Conservation (phyloP, 164 flowering plant genomes). For the Umbilicus rupestris region DNA sequence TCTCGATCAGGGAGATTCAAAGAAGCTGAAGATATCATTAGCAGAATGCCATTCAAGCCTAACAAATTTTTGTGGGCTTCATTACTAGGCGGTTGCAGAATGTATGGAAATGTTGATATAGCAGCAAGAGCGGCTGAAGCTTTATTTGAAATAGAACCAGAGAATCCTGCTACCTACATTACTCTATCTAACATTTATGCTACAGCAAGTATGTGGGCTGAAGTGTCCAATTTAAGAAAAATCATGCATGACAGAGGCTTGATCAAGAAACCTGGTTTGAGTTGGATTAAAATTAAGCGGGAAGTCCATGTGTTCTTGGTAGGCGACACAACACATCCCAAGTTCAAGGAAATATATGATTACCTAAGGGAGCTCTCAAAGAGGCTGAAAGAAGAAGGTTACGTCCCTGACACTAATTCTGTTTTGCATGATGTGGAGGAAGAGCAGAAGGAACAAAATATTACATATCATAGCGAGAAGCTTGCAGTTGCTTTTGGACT, state of each 20-base stretch:
- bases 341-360: constrained; percentile 17
- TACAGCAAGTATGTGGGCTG: constrained; percentile 24
- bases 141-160: constrained; percentile 28
- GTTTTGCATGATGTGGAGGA: constrained; percentile 40
- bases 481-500: constrained; percentile 35
- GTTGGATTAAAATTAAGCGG: constrained; percentile 28
- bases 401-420: constrained; percentile 26
- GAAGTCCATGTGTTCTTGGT: constrained; percentile 23
- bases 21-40: constrained; percentile 26
- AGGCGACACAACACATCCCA: constrained; percentile 28
- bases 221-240: constrained; percentile 21
- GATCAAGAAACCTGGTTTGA: constrained; percentile 24
- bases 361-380: constrained; percentile 18
- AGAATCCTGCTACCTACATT: constrained; percentile 30
- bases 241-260: constrained; percentile 21
- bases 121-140: constrained; percentile 26
- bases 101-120: constrained; percentile 24
- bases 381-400: constrained; percentile 30
- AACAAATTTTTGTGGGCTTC: constrained; percentile 32
- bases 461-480: constrained; percentile 29
- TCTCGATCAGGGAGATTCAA: constrained; percentile 27
- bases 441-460: constrained; percentile 32
- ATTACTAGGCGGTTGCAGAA: constrained; percentile 36
- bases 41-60: constrained; percentile 25
- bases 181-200: constrained; percentile 30